A percentile compares a stretch with the other conserved stretches of the same genome.
phyloP scores from a whole-genome alignment of 306 rosid genomes.

The Astragalus glycyphyllos region DNA sequence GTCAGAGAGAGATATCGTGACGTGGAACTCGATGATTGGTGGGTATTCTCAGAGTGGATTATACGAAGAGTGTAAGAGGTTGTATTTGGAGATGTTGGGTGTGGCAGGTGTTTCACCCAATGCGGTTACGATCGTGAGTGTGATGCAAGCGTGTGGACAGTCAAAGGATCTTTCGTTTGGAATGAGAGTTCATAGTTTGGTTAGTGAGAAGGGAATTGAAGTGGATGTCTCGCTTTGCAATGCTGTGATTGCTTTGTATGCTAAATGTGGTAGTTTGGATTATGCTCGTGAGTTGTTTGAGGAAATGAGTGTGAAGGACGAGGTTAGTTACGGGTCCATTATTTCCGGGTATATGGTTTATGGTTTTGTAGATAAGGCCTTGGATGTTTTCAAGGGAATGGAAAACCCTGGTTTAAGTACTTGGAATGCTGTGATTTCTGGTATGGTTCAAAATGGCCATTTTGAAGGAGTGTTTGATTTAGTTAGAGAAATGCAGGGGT shows the following conservation, averaged over 20 bases:
- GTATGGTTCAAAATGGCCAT: slow-evolving; percentile 75
- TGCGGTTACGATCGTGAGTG: slow-evolving; percentile 62
- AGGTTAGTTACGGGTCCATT: slow-evolving; percentile 66
- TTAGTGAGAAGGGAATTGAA: slow-evolving; percentile 57
- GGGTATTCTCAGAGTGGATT: slow-evolving; percentile 81
- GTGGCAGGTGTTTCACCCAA: slow-evolving; percentile 54
- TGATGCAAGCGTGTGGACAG: slow-evolving; percentile 92
- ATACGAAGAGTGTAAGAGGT: slow-evolving; percentile 67
- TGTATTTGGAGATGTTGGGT: slow-evolving; percentile 62
- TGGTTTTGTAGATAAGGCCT: slow-evolving; percentile 70
- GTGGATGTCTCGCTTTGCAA: slow-evolving; percentile 65
- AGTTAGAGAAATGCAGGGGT: slow-evolving; percentile 61
- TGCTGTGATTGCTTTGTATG: slow-evolving; percentile 78
- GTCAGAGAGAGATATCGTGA: slow-evolving; percentile 62
- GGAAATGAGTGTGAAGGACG: slow-evolving; percentile 76
- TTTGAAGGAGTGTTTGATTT: slow-evolving; percentile 57
- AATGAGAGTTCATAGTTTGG: slow-evolving; percentile 62
- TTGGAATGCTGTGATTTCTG: slow-evolving; percentile 86
- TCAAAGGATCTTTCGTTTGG: slow-evolving; percentile 73
- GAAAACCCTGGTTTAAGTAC: slow-evolving; percentile 54
- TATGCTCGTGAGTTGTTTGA: slow-evolving; percentile 72
- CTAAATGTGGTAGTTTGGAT: slow-evolving; percentile 83
- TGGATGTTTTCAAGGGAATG: slow-evolving; percentile 60
- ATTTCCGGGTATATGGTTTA: slow-evolving; percentile 78
- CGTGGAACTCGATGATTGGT: slow-evolving; percentile 90